phyloP scores from a whole-genome alignment of 129 eudicot species.

The Tagetes patula region DNA sequence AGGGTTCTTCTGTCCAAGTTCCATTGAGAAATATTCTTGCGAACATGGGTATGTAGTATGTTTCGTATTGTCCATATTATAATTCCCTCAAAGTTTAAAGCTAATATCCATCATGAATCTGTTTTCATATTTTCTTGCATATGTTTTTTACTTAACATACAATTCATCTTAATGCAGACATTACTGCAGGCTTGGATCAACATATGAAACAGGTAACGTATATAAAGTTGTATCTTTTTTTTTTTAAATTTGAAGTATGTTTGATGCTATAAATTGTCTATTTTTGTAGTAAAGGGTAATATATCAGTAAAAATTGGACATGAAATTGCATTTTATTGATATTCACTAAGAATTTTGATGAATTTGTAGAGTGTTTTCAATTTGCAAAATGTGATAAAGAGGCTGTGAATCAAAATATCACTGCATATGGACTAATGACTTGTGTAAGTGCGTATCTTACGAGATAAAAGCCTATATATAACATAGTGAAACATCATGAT shows the following conservation, averaged over 20 bases:
- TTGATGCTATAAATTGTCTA: background rate
- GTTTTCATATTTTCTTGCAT: conserved; percentile 10
- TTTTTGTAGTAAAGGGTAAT: background rate
- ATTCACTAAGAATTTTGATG: conserved; percentile 10
- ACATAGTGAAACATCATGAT: background rate
- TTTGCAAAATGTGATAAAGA: conserved; percentile 66
- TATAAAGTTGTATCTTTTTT: background rate
- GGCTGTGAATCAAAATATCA: conserved; percentile 72
- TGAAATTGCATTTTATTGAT: background rate
- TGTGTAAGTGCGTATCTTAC: conserved; percentile 64
- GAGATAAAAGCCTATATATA: background rate
- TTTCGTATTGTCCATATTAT: conserved; percentile 26
- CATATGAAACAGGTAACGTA: conserved; percentile 52
- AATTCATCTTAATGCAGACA: conserved; percentile 51
- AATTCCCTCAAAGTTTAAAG: conserved; percentile 3
- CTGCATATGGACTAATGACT: conserved; percentile 75
- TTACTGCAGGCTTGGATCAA: conserved; percentile 86
- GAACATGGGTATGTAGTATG: conserved; percentile 59
- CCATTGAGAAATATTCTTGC: conserved; percentile 57
- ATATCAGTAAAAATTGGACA: background rate
- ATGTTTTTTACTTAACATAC: background rate
- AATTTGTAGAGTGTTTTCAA: conserved; percentile 63
- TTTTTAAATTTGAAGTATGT: background rate
- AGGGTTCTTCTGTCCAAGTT: conserved; percentile 80
- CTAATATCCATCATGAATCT: conserved; percentile 1